Evolutionary conservation across 2,329 filamentous ascomycete genomes (phyloP).

Genomic region (Curvularia sp.): DNA sequence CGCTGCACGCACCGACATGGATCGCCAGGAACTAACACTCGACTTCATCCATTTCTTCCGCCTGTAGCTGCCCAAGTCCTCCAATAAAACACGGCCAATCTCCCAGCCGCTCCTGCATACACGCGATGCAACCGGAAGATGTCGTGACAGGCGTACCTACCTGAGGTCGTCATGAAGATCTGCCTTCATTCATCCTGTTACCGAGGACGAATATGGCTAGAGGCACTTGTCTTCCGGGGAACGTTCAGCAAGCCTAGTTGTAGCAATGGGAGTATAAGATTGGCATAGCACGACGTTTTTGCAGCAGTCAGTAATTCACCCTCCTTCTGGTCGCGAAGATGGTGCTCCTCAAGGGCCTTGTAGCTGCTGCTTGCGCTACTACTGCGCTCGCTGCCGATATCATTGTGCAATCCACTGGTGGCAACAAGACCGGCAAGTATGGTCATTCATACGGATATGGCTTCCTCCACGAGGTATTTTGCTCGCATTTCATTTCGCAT

Average conservation of each 20-base stretch:
- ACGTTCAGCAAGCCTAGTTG: conserved; percentile 3
- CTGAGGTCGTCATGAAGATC: conserved; percentile 11
- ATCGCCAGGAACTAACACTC: conserved; percentile 23
- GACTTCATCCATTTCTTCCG: conserved; percentile 31
- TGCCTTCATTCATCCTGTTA: conserved; percentile 13
- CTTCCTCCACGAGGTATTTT: conserved; percentile 41
- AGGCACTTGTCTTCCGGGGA: conserved; percentile 5
- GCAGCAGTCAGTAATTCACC: conserved; percentile 11
- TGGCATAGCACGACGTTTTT: neutral
- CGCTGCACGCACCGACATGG: conserved; percentile 19
- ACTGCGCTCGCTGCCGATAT: conserved; percentile 37
- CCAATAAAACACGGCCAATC: conserved; percentile 28
- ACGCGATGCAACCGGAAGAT: conserved; percentile 12
- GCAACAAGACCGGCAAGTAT: conserved; percentile 41
- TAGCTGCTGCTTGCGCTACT: conserved; percentile 33
- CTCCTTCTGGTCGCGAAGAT: conserved; percentile 28
- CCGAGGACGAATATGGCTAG: conserved; percentile 18
- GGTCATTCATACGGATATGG: conserved; percentile 42
- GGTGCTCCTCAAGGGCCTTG: conserved; percentile 30
- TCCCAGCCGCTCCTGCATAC: conserved; percentile 7
- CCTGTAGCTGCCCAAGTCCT: conserved; percentile 27
- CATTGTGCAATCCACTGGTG: conserved; percentile 36
- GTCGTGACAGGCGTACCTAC: conserved; percentile 17
- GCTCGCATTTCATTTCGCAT: no score
- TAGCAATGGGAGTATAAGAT: conserved; percentile 12